Evolutionary conservation across 2,329 filamentous ascomycete genomes (phyloP).

Genomic region (Colletotrichum shisoi): DNA sequence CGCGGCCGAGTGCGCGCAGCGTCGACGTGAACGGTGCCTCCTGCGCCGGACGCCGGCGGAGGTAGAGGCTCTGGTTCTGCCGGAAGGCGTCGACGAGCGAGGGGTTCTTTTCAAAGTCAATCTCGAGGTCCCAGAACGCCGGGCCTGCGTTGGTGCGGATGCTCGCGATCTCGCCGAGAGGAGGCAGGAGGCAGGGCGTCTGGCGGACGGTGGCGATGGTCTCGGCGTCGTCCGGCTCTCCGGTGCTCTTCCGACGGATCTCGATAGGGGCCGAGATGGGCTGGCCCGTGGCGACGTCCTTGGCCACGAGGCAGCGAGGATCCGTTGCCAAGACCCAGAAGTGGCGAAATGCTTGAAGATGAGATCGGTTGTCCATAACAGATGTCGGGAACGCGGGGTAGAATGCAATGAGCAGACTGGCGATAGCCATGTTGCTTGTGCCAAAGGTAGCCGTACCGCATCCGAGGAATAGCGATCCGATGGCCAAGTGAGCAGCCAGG

Average conservation of each 20-base stretch:
- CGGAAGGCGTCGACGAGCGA: slow-evolving; percentile 70
- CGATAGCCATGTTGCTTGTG: slow-evolving; percentile 85
- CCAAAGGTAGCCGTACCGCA: slow-evolving; percentile 93
- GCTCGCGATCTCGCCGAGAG: slow-evolving; percentile 67
- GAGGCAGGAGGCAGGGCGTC: slow-evolving; percentile 69
- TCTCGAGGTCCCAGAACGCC: slow-evolving; percentile 80
- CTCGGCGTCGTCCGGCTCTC: slow-evolving; percentile 17
- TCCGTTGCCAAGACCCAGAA: slow-evolving; percentile 96
- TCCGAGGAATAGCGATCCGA: slow-evolving; percentile 88
- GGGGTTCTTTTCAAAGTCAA: slow-evolving; percentile 74
- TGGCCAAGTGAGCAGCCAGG: slow-evolving; percentile 88
- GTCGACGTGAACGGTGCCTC: slow-evolving; percentile 77
- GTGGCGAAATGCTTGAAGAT: slow-evolving; percentile 94
- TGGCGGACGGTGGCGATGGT: slow-evolving; percentile 51
- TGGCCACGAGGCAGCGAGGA: slow-evolving; percentile 83
- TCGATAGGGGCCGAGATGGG: slow-evolving; percentile 77
- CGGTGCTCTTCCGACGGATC: slow-evolving; percentile 63
- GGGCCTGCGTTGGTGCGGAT: slow-evolving; percentile 68
- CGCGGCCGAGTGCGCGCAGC: slow-evolving; percentile 71
- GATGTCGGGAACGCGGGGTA: slow-evolving; percentile 91
- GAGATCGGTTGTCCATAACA: slow-evolving; percentile 92
- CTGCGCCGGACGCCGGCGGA: slow-evolving; percentile 73
- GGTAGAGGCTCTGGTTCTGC: slow-evolving; percentile 74
- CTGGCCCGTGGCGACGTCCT: slow-evolving; percentile 84
- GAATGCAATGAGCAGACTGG: slow-evolving; percentile 85